Conservation (phyloP, 2,329 filamentous ascomycete species). For the Scytalidium sp. region DNA sequence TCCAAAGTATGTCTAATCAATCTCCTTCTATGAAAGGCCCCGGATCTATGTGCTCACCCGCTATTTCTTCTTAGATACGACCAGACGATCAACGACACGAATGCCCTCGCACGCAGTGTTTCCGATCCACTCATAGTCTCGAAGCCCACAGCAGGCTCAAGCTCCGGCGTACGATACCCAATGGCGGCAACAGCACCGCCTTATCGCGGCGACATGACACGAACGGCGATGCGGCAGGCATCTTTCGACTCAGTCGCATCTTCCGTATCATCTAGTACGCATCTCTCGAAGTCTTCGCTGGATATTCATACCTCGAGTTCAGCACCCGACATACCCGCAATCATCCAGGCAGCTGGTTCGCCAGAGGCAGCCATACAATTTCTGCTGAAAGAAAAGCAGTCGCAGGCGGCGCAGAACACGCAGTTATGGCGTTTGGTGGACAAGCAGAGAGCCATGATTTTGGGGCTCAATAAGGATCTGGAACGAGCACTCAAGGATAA, state of each 20-base stretch:
- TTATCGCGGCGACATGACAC: conserved; percentile 25
- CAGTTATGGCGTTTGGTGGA: conserved; percentile 95
- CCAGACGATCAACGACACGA: conserved; percentile 20
- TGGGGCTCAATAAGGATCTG: conserved; percentile 91
- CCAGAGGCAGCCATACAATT: conserved; percentile 86
- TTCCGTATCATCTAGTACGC: conserved; percentile 60
- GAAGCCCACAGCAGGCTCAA: conserved; percentile 17
- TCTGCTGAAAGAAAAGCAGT: conserved; percentile 86
- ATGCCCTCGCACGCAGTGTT: conserved; percentile 28
- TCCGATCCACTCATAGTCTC: conserved; percentile 26
- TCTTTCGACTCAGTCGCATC: conserved; percentile 96
- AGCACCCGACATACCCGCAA: conserved; percentile 72
- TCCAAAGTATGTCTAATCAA: conserved; percentile 17
- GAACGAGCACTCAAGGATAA: conserved; percentile 91
- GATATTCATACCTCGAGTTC: conserved; percentile 46
- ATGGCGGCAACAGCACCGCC: conserved; percentile 25
- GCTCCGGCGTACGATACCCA: conserved; percentile 14
- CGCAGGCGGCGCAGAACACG: conserved; percentile 81
- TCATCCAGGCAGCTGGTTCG: conserved; percentile 83
- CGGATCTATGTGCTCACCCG: conserved; percentile 2
- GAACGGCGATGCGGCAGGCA: conserved; percentile 63
- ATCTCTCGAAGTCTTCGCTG: conserved; percentile 55
- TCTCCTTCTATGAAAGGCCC: neutral
- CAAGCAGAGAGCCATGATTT: conserved; percentile 91
- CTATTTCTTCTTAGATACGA: conserved; percentile 16